Base-by-base conservation (phyloP, 2,329 filamentous ascomycete species). In the Xylaria arbuscula region DNA sequence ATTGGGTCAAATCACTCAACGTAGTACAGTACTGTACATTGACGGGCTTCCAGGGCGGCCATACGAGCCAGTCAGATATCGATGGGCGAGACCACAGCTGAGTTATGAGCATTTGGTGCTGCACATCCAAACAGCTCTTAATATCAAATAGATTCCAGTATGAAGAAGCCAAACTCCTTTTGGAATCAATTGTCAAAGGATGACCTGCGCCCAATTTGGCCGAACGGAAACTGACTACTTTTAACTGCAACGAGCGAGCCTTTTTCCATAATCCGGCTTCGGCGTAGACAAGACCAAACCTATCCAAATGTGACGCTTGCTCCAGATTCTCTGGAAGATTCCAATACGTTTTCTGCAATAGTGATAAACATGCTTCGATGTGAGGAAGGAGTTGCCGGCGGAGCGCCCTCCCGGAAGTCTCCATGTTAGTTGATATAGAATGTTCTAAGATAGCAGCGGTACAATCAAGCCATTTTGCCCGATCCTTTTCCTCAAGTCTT, bases 201-300 rank as follows among this genome's bases (percentile, higher is more conserved):
- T 69, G 63, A 13, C 51, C 42, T 45, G 24, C 55, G 15, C 67
- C 67, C 6, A 69, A 15, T 40, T 55, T 62, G n/a, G 50, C 40
- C 17, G 62, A 58, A 40, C 67, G 56, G 28, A 66, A 66, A 15
- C 28, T 45, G 24, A 60, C 67, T 10, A 66, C 67, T 34, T 69
- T 71, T 7, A 60, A 45, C 17, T 75, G 74, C 19, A 76, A 57
- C 10, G 53, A 64, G 19, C 66, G 62, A 15, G 75, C 74, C 34
- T 67, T 70, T 40, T 66, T 72, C 75, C 75, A 77, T 32, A 72
- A 42, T 8, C 75, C 75, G 38, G 72, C 74, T 61, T 77, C 75
- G 17, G 75, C 74, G 62, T 76, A 76, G 9, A 76, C 72, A 4
- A 58, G 66, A 28, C 63, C 74, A 58, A 77, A 76, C 34, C 65